These are phyloP conservation scores for Panicum virgatum DNA, from an alignment of 202 grass and related monocot species.

Conservation along the genomic window DNA sequence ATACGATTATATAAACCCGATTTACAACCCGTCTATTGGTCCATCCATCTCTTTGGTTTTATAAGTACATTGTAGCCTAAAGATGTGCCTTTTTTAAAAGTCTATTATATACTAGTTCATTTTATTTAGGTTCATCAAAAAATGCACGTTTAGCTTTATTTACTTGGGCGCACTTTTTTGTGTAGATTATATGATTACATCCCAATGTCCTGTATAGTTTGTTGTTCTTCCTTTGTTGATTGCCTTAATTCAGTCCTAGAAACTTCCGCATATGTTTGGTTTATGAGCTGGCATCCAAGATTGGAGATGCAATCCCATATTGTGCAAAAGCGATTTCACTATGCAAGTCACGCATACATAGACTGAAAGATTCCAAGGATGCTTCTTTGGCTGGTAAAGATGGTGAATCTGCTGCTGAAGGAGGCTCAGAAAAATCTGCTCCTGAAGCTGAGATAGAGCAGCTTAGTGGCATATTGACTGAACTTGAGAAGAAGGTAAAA, in stretches of 20 bases:
- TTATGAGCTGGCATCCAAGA: constrained; percentile 63
- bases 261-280: constrained; percentile 95
- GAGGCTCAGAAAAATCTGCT: constrained; percentile 41
- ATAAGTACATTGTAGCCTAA: background rate
- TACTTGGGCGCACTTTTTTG: constrained; percentile 10
- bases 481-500: constrained; percentile 92
- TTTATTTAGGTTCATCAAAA: constrained; percentile 1
- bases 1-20: background rate
- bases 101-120: background rate
- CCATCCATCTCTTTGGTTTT: background rate
- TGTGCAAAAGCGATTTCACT: constrained; percentile 76
- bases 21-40: background rate
- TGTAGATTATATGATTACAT: background rate
- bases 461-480: constrained; percentile 65
- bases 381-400: constrained; percentile 39
- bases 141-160: background rate
- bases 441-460: constrained; percentile 66
- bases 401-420: constrained; percentile 40
- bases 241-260: constrained; percentile 60
- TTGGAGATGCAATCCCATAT: constrained; percentile 73
- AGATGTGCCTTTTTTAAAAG: background rate
- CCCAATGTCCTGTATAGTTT: background rate
- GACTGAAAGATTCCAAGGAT: constrained; percentile 44
- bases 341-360: constrained; percentile 68
- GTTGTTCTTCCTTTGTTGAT: constrained; percentile 25